Evolutionary conservation across 2,329 filamentous ascomycete genomes (phyloP).

Genomic region (Fusarium sp.): DNA sequence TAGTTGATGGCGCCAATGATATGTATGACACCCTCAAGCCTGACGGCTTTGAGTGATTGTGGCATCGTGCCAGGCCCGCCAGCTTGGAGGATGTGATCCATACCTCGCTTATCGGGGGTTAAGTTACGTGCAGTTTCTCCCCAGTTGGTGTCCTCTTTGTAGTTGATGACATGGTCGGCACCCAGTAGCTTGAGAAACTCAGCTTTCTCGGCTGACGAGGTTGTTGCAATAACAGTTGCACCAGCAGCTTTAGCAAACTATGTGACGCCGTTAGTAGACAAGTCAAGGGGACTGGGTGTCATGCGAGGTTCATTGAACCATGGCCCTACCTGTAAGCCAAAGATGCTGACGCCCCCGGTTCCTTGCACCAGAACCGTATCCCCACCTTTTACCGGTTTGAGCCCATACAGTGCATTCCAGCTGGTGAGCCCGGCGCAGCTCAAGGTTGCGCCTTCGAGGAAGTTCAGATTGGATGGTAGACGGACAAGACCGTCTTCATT

Average conservation of each 20-base stretch:
- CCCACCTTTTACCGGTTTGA: slow-evolving; percentile 49
- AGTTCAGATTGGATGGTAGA: slow-evolving; percentile 63
- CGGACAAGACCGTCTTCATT: slow-evolving; percentile 72
- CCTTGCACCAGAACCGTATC: slow-evolving; percentile 51
- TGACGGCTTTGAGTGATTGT: slow-evolving; percentile 52
- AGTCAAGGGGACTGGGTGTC: no score
- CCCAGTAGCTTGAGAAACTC: slow-evolving; percentile 63
- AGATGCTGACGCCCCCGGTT: slow-evolving; percentile 5
- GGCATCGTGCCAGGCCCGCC: slow-evolving; percentile 64
- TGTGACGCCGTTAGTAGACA: not conserved
- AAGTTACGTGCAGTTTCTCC: slow-evolving; percentile 64
- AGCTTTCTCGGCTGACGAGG: slow-evolving; percentile 62
- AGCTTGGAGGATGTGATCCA: slow-evolving; percentile 68
- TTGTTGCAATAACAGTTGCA: slow-evolving; percentile 69
- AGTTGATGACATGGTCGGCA: slow-evolving; percentile 69
- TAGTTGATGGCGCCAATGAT: slow-evolving; percentile 28
- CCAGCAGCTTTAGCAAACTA: slow-evolving; percentile 59
- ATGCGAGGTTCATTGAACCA: not conserved
- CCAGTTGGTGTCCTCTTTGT: slow-evolving; percentile 64
- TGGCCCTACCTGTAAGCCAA: not conserved
- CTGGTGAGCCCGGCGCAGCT: slow-evolving; percentile 59
- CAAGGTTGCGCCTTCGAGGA: slow-evolving; percentile 63
- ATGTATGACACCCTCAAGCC: slow-evolving; percentile 52
- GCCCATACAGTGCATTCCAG: slow-evolving; percentile 29
- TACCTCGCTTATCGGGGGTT: slow-evolving; percentile 58